Base-by-base conservation (phyloP, 23 red algal species). In the Pyropia yezoensis region DNA sequence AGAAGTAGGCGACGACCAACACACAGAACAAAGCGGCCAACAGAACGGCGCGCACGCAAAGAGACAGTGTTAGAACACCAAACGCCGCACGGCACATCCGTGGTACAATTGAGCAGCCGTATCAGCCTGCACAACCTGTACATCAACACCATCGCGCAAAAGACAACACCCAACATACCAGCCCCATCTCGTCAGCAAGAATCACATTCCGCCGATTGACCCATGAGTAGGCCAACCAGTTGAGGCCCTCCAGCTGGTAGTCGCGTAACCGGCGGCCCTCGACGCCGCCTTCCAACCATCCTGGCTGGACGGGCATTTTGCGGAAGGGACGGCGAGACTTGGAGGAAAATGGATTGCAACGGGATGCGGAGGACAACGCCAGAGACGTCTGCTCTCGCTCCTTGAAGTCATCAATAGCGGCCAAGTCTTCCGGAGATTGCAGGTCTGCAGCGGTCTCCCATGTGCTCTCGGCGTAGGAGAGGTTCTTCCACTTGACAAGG, bases 181-280 rank as follows among this genome's bases (percentile, higher is more conserved):
- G 63, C 27, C 90, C 90, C 90, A 95, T 95, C 58, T 95, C 90
- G 53, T 95, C 90, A 6, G 90, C 90, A 26, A 95, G 74, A 64
- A 95, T 95, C 24, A 95, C 82, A 26, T 95, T 95, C 28, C 73
- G 68, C 3, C 76, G 69, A 50, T 95, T 87, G 9, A 77, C 75
- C 90, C 90, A 95, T 7, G 74, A 69, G 66, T 77, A 88, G 2
- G 90, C 75, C 9, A 95, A 66, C 34, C 78, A 95, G 53, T 95
- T 95, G 19, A 95, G 64, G 45, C 90, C 90, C 14, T 73, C 74
- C 23, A 95, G 66, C 60, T 95, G 90, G 60, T 95, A 95, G n/a
- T 87, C 81, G 50, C 90, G 77, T 52, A 95, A 69, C 32, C 64
- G 86, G 49, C 90, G 82, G 26, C 90, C 90, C 33, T 95, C 82